These are phyloP conservation scores for Ophiosphaerella herpotricha DNA, from an alignment of 2,329 filamentous ascomycete genomes.

Conservation along the genomic window DNA sequence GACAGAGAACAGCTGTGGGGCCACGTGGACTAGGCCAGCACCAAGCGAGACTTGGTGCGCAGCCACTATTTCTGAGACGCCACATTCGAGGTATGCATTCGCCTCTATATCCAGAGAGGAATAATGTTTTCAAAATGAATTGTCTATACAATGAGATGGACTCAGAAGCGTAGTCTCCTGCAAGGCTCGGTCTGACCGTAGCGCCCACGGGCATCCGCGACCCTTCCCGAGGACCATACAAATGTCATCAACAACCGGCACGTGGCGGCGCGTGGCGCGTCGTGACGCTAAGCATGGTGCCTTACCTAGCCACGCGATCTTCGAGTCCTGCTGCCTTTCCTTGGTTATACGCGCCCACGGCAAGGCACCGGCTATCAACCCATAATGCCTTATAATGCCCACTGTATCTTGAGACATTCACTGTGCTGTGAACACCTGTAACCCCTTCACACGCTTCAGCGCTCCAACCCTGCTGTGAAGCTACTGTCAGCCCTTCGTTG, in stretches of 20 bases:
- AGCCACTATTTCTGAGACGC: no score
- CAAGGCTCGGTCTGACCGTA: no score
- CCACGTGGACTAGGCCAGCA: no score
- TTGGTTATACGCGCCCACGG: slow-evolving; percentile 16
- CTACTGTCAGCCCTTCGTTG: not conserved
- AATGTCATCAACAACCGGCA: not conserved
- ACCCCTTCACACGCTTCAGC: slow-evolving; percentile 1
- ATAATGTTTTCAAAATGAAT: no score
- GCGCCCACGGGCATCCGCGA: no score
- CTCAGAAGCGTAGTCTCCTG: no score
- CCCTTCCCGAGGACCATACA: not conserved
- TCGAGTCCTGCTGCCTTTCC: slow-evolving; percentile 25
- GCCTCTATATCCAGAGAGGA: no score
- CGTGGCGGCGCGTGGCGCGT: not conserved
- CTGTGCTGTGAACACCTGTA: not conserved
- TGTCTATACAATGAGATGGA: no score
- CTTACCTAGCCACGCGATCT: slow-evolving; percentile 21
- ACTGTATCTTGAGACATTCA: not conserved
- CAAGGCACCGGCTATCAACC: slow-evolving; percentile 11
- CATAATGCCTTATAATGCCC: slow-evolving; percentile 15
- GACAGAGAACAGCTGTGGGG: no score
- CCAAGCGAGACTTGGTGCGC: no score
- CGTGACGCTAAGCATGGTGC: not conserved
- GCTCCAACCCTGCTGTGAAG: slow-evolving; percentile 8
- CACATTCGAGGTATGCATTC: no score